These are phyloP conservation scores for Acephala macrosclerotiorum DNA, from an alignment of 2,329 filamentous ascomycete genomes.

Conservation along the genomic window DNA sequence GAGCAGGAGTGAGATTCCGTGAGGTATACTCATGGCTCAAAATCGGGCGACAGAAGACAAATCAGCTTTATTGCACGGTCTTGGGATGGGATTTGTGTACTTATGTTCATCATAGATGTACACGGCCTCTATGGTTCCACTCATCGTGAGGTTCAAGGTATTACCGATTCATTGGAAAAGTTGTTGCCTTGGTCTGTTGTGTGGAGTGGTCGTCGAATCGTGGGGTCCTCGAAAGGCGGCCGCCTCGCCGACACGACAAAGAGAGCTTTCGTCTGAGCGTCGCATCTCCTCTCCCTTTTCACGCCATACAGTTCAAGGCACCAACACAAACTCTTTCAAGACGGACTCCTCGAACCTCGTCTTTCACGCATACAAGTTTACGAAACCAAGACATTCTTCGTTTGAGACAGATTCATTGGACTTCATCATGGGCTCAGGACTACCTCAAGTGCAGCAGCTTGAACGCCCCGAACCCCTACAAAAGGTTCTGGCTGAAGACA, in stretches of 20 bases:
- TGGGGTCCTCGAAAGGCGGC: constrained; percentile 23
- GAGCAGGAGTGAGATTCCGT: constrained; percentile 77
- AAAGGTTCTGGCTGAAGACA: constrained; percentile 38
- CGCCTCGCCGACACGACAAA: constrained; percentile 15
- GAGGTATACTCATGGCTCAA: constrained; percentile 88
- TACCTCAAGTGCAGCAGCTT: constrained; percentile 31
- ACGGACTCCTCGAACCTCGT: neutral
- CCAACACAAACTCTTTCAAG: neutral
- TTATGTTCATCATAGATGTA: constrained; percentile 97
- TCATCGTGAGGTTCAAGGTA: constrained; percentile 62
- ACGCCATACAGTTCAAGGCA: neutral
- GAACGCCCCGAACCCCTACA: constrained; percentile 38
- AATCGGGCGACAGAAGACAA: constrained; percentile 66
- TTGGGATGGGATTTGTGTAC: constrained; percentile 56
- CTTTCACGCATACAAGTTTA: no score
- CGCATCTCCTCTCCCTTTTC: neutral
- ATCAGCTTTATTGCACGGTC: constrained; percentile 63
- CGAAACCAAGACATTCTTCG: no score
- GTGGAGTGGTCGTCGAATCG: neutral
- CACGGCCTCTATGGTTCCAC: constrained; percentile 89
- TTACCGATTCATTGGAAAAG: constrained; percentile 31
- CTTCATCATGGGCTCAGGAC: constrained; percentile 16
- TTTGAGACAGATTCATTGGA: no score
- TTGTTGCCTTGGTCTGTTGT: neutral
- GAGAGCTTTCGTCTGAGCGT: neutral